Conservation (phyloP, 2,329 filamentous ascomycete genomes). For the Ciborinia camelliae region DNA sequence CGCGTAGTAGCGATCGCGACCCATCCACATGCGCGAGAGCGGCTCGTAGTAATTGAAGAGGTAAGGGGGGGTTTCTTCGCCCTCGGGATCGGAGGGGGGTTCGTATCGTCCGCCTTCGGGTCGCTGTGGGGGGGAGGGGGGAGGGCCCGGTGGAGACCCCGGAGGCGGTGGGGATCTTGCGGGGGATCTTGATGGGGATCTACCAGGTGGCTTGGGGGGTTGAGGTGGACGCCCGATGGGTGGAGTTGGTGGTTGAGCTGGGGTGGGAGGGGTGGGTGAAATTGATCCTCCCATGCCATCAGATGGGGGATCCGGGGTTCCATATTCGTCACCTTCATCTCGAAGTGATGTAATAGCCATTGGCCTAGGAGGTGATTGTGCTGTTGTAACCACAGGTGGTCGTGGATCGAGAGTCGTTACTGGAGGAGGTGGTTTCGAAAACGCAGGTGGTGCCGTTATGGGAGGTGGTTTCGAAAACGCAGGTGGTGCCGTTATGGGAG, state of each 20-base stretch:
- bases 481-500: too few relatives aligned
- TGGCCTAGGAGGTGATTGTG: not conserved
- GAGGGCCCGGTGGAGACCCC: not conserved
- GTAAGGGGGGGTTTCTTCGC: not conserved
- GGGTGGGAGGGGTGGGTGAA: not conserved
- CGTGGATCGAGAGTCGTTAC: too few relatives aligned
- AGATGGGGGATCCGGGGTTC: not conserved
- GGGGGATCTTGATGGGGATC: not conserved
- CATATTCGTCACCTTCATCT: not conserved
- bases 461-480: too few relatives aligned
- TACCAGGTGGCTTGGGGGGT: not conserved
- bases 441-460: too few relatives aligned
- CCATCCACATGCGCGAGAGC: conserved; percentile 12
- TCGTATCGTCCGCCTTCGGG: not conserved
- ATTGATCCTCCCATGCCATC: too few relatives aligned
- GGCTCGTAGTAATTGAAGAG: conserved; percentile 11
- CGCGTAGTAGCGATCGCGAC: conserved; percentile 1
- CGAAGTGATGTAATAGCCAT: not conserved
- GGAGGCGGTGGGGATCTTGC: not conserved
- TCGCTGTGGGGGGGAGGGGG: not conserved
- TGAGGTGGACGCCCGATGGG: not conserved
- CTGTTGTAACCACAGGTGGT: too few relatives aligned
- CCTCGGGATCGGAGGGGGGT: not conserved
- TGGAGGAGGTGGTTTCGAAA: too few relatives aligned
- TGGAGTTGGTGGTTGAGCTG: not conserved